Conservation (phyloP, 139 green algal genomes). For the Desmodesmus armatus region DNA sequence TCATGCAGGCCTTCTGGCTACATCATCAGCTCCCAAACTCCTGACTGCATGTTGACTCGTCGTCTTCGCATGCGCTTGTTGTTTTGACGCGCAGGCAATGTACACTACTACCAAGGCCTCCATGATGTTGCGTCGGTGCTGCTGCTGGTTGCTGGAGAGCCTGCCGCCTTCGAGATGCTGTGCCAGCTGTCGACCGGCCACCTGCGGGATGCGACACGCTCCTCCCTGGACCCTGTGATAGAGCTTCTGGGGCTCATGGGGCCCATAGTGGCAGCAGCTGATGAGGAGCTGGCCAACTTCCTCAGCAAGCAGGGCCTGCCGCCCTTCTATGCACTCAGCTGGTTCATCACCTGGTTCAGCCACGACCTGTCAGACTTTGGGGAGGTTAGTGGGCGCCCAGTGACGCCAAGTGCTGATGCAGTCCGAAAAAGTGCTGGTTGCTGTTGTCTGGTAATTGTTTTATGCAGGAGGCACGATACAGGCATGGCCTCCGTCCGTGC, state of each 20-base stretch:
- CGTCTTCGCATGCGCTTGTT: no score
- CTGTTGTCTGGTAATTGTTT: no score
- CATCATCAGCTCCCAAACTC: no score
- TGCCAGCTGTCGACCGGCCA: constrained; percentile 63
- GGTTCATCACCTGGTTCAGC: constrained; percentile 93
- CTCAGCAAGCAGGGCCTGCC: constrained; percentile 63
- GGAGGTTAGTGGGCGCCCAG: constrained; percentile 48
- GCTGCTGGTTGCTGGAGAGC: constrained; percentile 74
- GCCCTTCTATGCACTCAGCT: constrained; percentile 76
- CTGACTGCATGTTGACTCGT: no score
- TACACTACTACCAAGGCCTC: constrained; percentile 92
- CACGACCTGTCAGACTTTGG: constrained; percentile 75
- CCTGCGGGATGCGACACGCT: constrained; percentile 84
- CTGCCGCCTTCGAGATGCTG: constrained; percentile 65
- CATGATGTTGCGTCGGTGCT: constrained; percentile 92
- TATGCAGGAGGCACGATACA: no score
- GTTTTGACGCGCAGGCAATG: constrained; percentile 44
- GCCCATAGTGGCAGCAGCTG: constrained; percentile 63
- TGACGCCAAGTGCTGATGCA: background rate
- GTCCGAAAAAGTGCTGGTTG: background rate
- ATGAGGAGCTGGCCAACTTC: constrained; percentile 52
- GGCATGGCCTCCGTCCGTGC: no score
- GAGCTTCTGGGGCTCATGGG: constrained; percentile 77
- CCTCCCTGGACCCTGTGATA: constrained; percentile 73
- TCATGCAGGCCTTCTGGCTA: no score